Evolutionary conservation across 192 early-diverging fungal genomes (phyloP).

Genomic region (Podochytrium sp.): DNA sequence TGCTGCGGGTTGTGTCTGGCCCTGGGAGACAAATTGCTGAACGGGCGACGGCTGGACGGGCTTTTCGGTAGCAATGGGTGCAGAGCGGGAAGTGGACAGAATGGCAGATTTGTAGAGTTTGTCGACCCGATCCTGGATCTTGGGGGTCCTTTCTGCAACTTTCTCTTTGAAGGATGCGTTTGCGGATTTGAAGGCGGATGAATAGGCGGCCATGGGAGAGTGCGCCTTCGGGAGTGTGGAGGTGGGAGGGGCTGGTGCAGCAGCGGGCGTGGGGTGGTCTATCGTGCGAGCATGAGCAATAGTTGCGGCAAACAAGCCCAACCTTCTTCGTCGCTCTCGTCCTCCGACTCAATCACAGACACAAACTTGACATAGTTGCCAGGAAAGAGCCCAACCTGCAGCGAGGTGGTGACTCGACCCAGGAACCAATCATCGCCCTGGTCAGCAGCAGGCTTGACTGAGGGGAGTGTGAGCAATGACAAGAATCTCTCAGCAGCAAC

Average conservation of each 20-base stretch:
- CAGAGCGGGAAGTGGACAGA: no score
- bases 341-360: background rate
- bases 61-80: conserved; percentile 16
- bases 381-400: conserved; percentile 58
- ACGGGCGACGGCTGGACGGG: background rate
- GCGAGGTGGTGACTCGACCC: conserved; percentile 52
- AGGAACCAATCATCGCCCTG: conserved; percentile 62
- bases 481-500: background rate
- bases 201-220: conserved; percentile 10
- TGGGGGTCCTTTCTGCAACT: background rate
- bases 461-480: conserved; percentile 28
- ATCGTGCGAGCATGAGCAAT: background rate
- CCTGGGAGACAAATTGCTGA: no score
- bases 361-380: conserved; percentile 57
- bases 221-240: background rate
- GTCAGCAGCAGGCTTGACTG: conserved; percentile 32
- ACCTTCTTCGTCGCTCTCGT: conserved; percentile 1
- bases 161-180: background rate
- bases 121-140: no score
- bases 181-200: conserved; percentile 1
- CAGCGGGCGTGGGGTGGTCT: no score
- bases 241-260: background rate
- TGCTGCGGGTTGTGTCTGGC: no score
- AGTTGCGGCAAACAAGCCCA: background rate
- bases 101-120: no score